Evolutionary conservation across 2,329 filamentous ascomycete genomes (phyloP).

Genomic region (Graphilbum fragrans): DNA sequence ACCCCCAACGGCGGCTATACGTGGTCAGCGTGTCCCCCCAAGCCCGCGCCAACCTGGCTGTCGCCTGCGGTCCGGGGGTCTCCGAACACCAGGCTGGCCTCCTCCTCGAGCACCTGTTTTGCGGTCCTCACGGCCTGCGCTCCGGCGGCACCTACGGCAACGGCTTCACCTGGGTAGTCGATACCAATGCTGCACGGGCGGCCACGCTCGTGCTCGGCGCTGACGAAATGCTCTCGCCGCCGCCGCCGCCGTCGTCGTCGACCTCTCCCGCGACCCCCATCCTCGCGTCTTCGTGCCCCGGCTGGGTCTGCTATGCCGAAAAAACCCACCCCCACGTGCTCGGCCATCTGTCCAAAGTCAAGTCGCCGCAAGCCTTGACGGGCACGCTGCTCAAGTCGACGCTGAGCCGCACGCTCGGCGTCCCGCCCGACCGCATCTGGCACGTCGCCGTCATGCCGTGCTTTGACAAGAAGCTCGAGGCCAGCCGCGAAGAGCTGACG

Average conservation of each 20-base stretch:
- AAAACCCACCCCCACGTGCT: slow-evolving; percentile 94
- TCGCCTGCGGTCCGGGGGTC: slow-evolving; percentile 61
- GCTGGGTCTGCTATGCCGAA: slow-evolving; percentile 98
- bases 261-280: slow-evolving; percentile 30
- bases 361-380: slow-evolving; percentile 85
- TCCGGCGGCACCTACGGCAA: slow-evolving; percentile 60
- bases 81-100: slow-evolving; percentile 61
- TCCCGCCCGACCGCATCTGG: slow-evolving; percentile 75
- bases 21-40: slow-evolving; percentile 91
- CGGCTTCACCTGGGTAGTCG: slow-evolving; percentile 78
- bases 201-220: slow-evolving; percentile 71
- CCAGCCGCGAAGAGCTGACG: slow-evolving; percentile 84
- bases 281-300: slow-evolving; percentile 83
- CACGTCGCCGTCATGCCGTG: slow-evolving; percentile 96
- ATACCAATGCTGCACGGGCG: slow-evolving; percentile 76
- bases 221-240: slow-evolving; percentile 49
- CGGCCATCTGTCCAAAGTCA: slow-evolving; percentile 79
- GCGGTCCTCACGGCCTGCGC: slow-evolving; percentile 56
- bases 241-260: slow-evolving; percentile 8
- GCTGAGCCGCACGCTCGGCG: slow-evolving; percentile 57
- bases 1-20: slow-evolving; percentile 61
- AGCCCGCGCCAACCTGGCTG: slow-evolving; percentile 76
- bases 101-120: slow-evolving; percentile 74
- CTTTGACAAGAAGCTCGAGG: slow-evolving; percentile 98
- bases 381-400: slow-evolving; percentile 85